phyloP scores from a whole-genome alignment of 495 filamentous ascomycete genomes.

The Paragyromitra xinjiangensis region DNA sequence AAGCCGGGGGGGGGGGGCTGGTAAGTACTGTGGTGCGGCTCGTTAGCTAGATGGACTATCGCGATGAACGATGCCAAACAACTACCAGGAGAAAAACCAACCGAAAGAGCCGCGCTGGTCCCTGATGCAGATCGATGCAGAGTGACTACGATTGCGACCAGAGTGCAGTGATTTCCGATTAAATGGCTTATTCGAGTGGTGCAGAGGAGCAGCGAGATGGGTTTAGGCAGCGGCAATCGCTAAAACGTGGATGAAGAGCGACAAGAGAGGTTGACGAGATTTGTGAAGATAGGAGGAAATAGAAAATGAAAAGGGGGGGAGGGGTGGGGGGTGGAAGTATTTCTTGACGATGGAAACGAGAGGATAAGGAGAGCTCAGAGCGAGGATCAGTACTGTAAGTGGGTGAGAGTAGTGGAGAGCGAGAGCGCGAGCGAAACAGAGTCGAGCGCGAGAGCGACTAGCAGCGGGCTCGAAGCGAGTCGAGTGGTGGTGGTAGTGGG shows the following conservation, averaged over 20 bases:
- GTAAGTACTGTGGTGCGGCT: conserved; percentile 28
- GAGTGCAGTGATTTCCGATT: conserved; percentile 37
- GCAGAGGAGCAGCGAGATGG: conserved; percentile 30
- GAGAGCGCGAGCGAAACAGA: conserved; percentile 49
- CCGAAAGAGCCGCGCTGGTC: conserved; percentile 52
- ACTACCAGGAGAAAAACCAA: conserved; percentile 32
- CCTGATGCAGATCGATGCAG: conserved; percentile 53
- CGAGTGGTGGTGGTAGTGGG: conserved; percentile 15
- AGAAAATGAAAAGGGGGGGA: conserved; percentile 20
- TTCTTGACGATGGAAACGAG: conserved; percentile 42
- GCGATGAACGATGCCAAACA: conserved; percentile 40
- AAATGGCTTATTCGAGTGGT: conserved; percentile 39
- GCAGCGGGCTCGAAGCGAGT: conserved; percentile 49
- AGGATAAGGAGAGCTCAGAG: conserved; percentile 45
- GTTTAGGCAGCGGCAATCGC: conserved; percentile 17
- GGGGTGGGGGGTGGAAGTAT: conserved; percentile 47
- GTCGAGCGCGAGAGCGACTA: conserved; percentile 46
- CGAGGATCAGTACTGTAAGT: conserved; percentile 50
- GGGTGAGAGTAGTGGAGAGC: conserved; percentile 50
- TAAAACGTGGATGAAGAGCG: conserved; percentile 60
- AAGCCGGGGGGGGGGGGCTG: conserved; percentile 23
- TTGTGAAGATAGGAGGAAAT: conserved; percentile 59
- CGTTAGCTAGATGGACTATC: conserved; percentile 52
- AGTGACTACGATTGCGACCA: conserved; percentile 43
- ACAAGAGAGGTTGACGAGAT: conserved; percentile 62